Evolutionary conservation across 164 flowering plant genomes (phyloP).

Genomic region (Buxus sempervirens): DNA sequence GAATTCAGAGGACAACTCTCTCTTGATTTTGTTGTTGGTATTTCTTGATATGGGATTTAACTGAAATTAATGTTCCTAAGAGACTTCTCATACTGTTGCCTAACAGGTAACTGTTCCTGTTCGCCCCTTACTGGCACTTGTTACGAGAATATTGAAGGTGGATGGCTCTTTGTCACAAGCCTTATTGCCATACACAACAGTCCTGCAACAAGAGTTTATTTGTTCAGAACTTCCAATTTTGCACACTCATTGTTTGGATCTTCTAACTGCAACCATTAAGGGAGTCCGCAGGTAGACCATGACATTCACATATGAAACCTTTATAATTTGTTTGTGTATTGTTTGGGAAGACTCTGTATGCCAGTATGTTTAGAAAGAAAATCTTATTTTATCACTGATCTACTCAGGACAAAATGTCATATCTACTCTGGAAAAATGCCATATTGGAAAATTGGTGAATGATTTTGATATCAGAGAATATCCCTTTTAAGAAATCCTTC

Average conservation of each 20-base stretch:
- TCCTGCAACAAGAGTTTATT: constrained; percentile 61
- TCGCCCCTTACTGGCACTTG: constrained; percentile 52
- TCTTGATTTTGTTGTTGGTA: not conserved
- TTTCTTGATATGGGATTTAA: not conserved
- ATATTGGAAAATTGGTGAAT: too few species aligned
- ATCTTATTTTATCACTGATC: too few species aligned
- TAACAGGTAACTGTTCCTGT: constrained; percentile 68
- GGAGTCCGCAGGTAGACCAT: constrained; percentile 56
- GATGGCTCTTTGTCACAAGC: constrained; percentile 65
- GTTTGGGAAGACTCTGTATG: too few species aligned
- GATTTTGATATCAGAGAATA: too few species aligned
- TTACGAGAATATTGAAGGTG: constrained; percentile 66
- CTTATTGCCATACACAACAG: constrained; percentile 39
- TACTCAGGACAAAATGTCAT: too few species aligned
- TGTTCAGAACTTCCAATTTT: constrained; percentile 74
- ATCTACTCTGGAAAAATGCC: too few species aligned
- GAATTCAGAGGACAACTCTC: not conserved
- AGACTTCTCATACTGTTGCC: not conserved
- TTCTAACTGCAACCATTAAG: constrained; percentile 58
- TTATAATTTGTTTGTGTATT: not conserved
- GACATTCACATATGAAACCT: too few species aligned
- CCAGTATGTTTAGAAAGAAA: too few species aligned
- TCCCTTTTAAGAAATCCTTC: too few species aligned
- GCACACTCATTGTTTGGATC: constrained; percentile 59
- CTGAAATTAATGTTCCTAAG: not conserved